Conservation (phyloP, 495 filamentous ascomycete species). For the Cetradonia linearis region DNA sequence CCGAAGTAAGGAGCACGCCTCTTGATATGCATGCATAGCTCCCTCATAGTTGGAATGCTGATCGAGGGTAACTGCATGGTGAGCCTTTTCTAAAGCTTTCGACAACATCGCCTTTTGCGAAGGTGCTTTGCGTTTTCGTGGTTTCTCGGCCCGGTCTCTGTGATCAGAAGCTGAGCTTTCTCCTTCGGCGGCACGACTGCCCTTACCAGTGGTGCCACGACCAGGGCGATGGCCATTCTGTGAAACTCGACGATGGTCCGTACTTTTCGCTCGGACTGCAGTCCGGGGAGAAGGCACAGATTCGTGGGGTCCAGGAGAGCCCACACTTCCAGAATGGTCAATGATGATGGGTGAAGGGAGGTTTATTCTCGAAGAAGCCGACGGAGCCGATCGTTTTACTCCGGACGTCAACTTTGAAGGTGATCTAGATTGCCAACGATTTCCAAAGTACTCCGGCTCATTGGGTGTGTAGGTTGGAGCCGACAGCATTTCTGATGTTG, state of each 20-base stretch:
- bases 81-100: conserved; percentile 85
- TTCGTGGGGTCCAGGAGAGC: conserved; percentile 15
- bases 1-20: conserved; percentile 76
- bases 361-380: conserved; percentile 11
- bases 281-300: conserved; percentile 22
- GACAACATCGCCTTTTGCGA: conserved; percentile 90
- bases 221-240: conserved; percentile 16
- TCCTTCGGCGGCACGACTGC: conserved; percentile 26
- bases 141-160: conserved; percentile 26
- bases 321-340: conserved; percentile 19
- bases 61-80: conserved; percentile 87
- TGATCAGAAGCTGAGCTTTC: conserved; percentile 27
- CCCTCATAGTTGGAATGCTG: conserved; percentile 91
- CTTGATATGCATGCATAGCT: conserved; percentile 80
- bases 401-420: conserved; percentile 10
- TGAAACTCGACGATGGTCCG: conserved; percentile 19
- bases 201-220: conserved; percentile 18
- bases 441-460: conserved; percentile 31
- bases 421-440: conserved; percentile 25
- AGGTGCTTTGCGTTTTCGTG: conserved; percentile 34
- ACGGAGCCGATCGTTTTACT: conserved; percentile 9
- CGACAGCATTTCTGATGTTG: conserved; percentile 23
- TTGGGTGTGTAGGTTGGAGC: conserved; percentile 16
- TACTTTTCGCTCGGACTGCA: conserved; percentile 25
- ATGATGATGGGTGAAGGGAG: conserved; percentile 11